These are phyloP conservation scores for Eucalyptus shirleyi DNA, from an alignment of 345 rosid genomes.

Conservation along the genomic window DNA sequence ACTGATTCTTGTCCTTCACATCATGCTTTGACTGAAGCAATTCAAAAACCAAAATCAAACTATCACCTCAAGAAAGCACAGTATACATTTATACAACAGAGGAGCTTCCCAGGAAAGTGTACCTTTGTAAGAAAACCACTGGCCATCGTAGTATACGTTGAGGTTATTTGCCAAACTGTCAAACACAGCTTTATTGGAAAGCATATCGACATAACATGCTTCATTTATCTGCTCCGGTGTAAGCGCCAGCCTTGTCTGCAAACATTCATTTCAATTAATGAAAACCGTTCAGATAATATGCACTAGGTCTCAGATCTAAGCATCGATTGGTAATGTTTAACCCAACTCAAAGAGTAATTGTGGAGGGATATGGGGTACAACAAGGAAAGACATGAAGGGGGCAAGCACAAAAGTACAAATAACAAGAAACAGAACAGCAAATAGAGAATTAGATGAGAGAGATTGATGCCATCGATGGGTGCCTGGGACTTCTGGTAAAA, in stretches of 20 bases:
- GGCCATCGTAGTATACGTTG: conserved; percentile 66
- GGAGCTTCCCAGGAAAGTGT: background rate
- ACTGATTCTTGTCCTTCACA: conserved; percentile 45
- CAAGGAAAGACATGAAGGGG: background rate
- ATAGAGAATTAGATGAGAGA: background rate
- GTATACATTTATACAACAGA: background rate
- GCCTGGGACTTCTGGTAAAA: background rate
- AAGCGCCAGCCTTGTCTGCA: conserved; percentile 55
- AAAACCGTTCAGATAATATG: background rate
- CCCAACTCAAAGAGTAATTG: background rate
- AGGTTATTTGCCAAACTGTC: conserved; percentile 64
- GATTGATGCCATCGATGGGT: too few relatives aligned
- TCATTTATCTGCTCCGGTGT: conserved; percentile 81
- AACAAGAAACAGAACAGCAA: background rate
- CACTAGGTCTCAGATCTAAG: background rate
- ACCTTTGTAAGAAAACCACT: conserved; percentile 84
- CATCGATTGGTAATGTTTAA: background rate
- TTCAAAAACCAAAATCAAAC: background rate
- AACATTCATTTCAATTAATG: background rate
- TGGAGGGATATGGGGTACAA: background rate
- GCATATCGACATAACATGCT: conserved; percentile 47
- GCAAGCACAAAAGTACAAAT: background rate
- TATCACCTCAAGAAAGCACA: background rate
- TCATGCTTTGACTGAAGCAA: conserved; percentile 51
- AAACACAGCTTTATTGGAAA: conserved; percentile 67